Evolutionary conservation across 2,329 filamentous ascomycete species (phyloP), one percentile per base, ranked within the genome.

Genomic region (Fusarium cyanostomum): DNA sequence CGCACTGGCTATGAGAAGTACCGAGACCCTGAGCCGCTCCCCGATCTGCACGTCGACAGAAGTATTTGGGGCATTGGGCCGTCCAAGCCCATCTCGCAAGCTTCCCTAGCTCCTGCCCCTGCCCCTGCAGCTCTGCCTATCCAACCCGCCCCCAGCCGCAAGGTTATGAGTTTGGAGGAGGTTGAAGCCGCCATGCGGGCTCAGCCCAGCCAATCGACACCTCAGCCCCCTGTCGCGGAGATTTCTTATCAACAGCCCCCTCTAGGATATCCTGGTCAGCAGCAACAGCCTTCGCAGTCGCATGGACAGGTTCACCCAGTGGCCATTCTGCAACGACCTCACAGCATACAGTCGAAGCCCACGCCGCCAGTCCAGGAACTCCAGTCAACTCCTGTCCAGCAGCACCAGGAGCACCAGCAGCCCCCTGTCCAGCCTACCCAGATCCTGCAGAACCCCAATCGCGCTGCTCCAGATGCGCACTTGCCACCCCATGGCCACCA

Each of bases 151-250:
- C 65, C 74, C 15, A 73, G 83, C 37, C 88, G 88, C 71, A 97
- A 94, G 80, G 89, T 97, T 79, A 89, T 99, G 90, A 98, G 92
- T 71, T 77, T 99, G 72, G 95, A 98, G 75, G 95, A 99, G 79
- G 94, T 99, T 16, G 95, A 99, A 79, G 94, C 94, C 51, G 89
- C 92, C 64, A 94, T 99, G 89, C 87, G 91, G 59, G 83, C 86
- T 30, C 89, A 94, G 67, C 79, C 86, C 28, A 84, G 86, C 69
- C 83, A 83, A 61, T 78, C 81, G 10, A 70, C 78, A 10, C 74
- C 78, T 53, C 73, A 69, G n/a, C 66, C 69, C 21, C 67, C 65
- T 33, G 45, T 59, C 35, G 61, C 65, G 13, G 68, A 76, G 8
- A 65, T 77, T 61, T 39, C 68, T 7, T 72, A 73, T 46, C 65